Evolutionary conservation across 202 grass and related monocot genomes (phyloP).

Genomic region (Schoenoplectus triqueter): DNA sequence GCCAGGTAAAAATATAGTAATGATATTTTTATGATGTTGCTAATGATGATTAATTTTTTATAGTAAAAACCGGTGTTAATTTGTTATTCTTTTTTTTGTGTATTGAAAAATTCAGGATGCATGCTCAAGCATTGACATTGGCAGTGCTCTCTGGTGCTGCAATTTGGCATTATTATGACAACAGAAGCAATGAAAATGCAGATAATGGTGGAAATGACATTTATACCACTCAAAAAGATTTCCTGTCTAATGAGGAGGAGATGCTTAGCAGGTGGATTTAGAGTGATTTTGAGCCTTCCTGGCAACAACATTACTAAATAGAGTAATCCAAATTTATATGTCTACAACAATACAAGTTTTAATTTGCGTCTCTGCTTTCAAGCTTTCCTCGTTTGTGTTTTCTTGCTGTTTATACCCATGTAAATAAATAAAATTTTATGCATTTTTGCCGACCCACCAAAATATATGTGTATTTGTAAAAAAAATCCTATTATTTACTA

Average conservation of each 20-base stretch:
- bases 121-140: slow-evolving; percentile 48
- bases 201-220: neutral
- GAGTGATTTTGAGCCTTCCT: neutral
- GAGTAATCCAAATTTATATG: neutral
- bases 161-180: slow-evolving; percentile 36
- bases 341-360: neutral
- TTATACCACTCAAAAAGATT: neutral
- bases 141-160: slow-evolving; percentile 48
- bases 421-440: neutral
- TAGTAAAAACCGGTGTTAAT: neutral
- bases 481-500: no score
- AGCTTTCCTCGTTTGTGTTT: neutral
- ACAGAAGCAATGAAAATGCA: neutral
- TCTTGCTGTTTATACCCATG: neutral
- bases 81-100: neutral
- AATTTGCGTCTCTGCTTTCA: neutral
- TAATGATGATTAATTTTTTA: neutral
- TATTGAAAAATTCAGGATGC: slow-evolving; percentile 31
- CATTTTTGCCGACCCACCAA: neutral
- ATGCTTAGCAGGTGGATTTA: slow-evolving; percentile 13
- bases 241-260: neutral
- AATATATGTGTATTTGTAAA: no score
- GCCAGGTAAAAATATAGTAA: slow-evolving; percentile 34
- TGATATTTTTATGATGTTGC: neutral
- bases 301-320: no score